Base-by-base conservation (phyloP, 148 eudicot genomes). In the Rhododendron kiyosumense region DNA sequence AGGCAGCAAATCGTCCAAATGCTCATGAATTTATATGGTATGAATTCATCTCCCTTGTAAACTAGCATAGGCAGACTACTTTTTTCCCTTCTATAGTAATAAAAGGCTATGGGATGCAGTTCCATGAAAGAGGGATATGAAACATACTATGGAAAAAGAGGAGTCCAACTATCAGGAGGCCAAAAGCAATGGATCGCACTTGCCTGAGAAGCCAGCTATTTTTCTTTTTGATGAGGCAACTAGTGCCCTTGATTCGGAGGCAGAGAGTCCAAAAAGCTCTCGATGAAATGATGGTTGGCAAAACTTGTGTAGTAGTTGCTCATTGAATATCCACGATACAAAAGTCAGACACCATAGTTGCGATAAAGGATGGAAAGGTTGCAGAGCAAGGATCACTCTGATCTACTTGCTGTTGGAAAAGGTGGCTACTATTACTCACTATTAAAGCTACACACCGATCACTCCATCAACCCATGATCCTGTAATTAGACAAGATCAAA, bases 151-250 rank as follows among this genome's bases (percentile, higher is more conserved):
- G 91, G 91, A 81, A 82, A 89, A 78, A 85, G 91, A 86, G 91
- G 91, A 28, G 87, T 86, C 48, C 91, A 89, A 63, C 89, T 89
- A 1, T 89, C 91, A 20, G 91, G 91, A 51, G 91, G 91, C 24
- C 91, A 89, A 36, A 89, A 89, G 88, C 91, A 89, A 22, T 38
- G 91, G 67, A 84, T 89, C 20, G 89, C 87, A 75, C 87, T 89
- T 74, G 89, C 88, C 13, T 85, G 88, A 73, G 75, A 87, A 87
- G 54, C 91, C 89, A 26, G 26, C 88, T 10, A 88, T 88, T 84
- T 86, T 89, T 59, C 85, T 89, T 3, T 57, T 89, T 43, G 89
- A 89, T 52, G 91, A 89, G 43, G 91, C 91, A 17, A 89, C 91
- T 14, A 88, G 89, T 87, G 89, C 91, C 48, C 89, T 89, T 0